Evolutionary conservation across 176 grass and related monocot genomes (phyloP).

Genomic region (Phragmites australis): DNA sequence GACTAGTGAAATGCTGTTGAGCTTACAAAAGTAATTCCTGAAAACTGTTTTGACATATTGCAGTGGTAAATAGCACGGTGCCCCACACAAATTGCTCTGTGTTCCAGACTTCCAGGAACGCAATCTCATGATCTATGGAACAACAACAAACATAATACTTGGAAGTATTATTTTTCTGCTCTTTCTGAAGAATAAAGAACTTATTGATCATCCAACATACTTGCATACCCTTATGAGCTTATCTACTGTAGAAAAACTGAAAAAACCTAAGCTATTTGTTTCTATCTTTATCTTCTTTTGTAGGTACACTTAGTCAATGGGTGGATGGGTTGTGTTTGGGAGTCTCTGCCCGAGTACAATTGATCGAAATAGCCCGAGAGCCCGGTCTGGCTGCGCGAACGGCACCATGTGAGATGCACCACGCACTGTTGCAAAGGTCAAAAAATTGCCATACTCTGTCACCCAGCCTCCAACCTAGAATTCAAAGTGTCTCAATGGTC

Average conservation of each 20-base stretch:
- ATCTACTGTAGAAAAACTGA: constrained; percentile 2
- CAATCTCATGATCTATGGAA: constrained; percentile 6
- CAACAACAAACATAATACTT: constrained; percentile 1
- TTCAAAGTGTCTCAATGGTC: constrained; percentile 6
- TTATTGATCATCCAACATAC: constrained; percentile 37
- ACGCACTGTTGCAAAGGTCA: constrained; percentile 90
- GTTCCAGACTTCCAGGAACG: constrained; percentile 22
- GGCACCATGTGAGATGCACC: constrained; percentile 98
- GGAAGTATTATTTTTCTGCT: constrained; percentile 21
- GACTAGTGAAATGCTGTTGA: background rate
- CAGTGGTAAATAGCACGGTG: background rate
- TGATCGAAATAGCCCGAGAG: constrained; percentile 72
- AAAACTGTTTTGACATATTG: constrained; percentile 9
- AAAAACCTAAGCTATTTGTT: constrained; percentile 14
- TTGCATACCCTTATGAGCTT: background rate
- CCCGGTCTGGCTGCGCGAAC: constrained; percentile 75
- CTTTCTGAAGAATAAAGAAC: constrained; percentile 30
- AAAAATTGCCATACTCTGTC: constrained; percentile 75
- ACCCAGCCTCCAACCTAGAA: constrained; percentile 90
- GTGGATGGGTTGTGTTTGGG: constrained; percentile 70
- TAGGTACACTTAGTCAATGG: constrained; percentile 52
- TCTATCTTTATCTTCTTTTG: constrained; percentile 34
- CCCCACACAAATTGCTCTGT: background rate
- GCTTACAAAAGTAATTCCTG: background rate
- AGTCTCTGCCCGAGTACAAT: constrained; percentile 67